phyloP scores from a whole-genome alignment of 139 green algal genomes.

The Edaphochlamys debaryana region DNA sequence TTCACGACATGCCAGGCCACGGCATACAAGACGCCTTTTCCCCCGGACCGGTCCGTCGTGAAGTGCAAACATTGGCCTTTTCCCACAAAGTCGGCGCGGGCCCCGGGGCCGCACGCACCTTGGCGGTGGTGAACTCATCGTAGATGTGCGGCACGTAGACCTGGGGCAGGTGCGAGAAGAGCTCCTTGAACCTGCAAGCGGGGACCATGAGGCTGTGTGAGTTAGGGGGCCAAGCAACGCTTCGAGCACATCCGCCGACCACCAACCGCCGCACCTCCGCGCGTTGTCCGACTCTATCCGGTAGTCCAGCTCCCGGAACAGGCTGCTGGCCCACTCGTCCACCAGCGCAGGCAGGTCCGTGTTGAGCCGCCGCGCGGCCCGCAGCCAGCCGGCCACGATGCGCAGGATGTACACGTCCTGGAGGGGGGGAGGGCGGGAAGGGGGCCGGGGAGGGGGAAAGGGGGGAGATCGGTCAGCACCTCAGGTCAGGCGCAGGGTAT shows the following conservation, averaged over 20 bases:
- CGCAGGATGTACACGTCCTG: slow-evolving; percentile 89
- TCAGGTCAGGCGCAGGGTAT: no score
- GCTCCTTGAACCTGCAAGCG: slow-evolving; percentile 47
- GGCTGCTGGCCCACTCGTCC: slow-evolving; percentile 87
- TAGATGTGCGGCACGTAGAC: slow-evolving; percentile 63
- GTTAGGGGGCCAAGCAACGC: no score
- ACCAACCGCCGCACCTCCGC: slow-evolving; percentile 27
- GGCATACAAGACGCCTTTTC: no score
- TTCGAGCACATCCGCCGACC: no score
- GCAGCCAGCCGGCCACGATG: slow-evolving; percentile 45
- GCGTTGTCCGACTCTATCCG: slow-evolving; percentile 79
- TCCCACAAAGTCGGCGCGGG: no score
- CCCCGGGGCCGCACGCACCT: no score
- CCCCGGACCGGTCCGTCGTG: no score
- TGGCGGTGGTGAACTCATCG: slow-evolving; percentile 55
- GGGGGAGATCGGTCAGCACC: no score
- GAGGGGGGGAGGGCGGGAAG: neutral
- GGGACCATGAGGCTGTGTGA: no score
- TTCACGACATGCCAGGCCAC: no score
- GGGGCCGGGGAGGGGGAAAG: neutral
- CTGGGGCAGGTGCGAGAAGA: slow-evolving; percentile 64
- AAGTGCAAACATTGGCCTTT: no score
- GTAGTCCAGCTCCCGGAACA: slow-evolving; percentile 93
- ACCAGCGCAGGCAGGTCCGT: slow-evolving; percentile 87
- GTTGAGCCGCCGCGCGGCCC: slow-evolving; percentile 71